Evolutionary conservation across 1,284 basidiomycete genomes (phyloP).

Genomic region (Sphaerobolus stellatus): DNA sequence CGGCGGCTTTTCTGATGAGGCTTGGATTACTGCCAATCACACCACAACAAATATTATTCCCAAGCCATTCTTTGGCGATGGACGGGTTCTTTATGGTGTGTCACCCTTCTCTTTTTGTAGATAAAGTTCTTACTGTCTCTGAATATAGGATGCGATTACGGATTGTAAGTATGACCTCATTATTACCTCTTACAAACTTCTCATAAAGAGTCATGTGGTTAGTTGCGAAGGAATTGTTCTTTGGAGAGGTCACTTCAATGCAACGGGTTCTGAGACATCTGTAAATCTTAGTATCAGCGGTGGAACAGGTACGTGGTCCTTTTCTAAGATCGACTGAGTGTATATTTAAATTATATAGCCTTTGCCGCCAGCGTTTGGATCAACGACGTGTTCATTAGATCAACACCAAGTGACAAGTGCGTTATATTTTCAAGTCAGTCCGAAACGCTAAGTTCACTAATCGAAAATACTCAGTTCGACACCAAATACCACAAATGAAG

Average conservation of each 20-base stretch:
- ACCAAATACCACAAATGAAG: conserved; percentile 61
- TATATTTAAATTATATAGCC: conserved; percentile 37
- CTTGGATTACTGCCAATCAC: conserved; percentile 66
- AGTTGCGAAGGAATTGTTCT: conserved; percentile 78
- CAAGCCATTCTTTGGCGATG: conserved; percentile 69
- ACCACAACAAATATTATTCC: conserved; percentile 69
- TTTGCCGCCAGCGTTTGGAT: conserved; percentile 80
- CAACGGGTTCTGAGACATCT: conserved; percentile 55
- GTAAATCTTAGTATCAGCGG: conserved; percentile 77
- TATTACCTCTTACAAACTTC: not conserved
- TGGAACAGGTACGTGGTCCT: conserved; percentile 56
- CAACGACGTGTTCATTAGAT: conserved; percentile 68
- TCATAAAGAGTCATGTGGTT: not conserved
- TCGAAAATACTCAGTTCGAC: conserved; percentile 46
- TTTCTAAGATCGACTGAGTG: not conserved
- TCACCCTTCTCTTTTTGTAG: not conserved
- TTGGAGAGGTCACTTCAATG: conserved; percentile 77
- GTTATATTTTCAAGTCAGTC: conserved; percentile 23
- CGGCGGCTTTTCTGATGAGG: conserved; percentile 53
- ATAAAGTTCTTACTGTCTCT: not conserved
- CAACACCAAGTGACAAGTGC: conserved; percentile 65
- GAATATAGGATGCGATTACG: conserved; percentile 60
- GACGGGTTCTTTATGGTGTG: conserved; percentile 65
- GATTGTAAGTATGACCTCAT: conserved; percentile 57
- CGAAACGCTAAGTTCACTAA: not conserved